Conservation (phyloP, 2,329 filamentous ascomycete species). For the Fusarium sp. region DNA sequence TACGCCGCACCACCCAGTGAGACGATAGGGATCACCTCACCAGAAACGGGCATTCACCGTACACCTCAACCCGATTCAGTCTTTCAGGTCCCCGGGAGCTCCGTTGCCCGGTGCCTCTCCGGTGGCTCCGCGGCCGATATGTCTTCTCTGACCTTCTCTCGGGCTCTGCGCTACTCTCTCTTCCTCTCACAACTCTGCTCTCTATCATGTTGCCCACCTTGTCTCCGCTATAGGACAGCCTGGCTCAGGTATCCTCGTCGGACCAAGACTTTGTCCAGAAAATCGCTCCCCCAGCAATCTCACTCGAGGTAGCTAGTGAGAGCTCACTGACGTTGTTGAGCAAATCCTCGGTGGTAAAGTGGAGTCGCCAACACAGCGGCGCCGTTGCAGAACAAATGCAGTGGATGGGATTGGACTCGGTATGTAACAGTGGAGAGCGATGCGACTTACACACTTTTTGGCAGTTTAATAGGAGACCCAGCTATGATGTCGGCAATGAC, state of each 20-base stretch:
- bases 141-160: slow-evolving; percentile 36
- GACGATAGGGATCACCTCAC: slow-evolving; percentile 27
- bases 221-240: slow-evolving; percentile 36
- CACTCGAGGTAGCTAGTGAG: slow-evolving; percentile 43
- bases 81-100: slow-evolving; percentile 17
- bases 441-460: slow-evolving; percentile 42
- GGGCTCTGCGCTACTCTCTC: slow-evolving; percentile 37
- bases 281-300: slow-evolving; percentile 37
- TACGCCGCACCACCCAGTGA: slow-evolving; percentile 33
- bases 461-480: slow-evolving; percentile 30
- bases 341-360: slow-evolving; percentile 44
- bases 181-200: slow-evolving; percentile 34
- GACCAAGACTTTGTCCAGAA: slow-evolving; percentile 36
- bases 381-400: slow-evolving; percentile 33
- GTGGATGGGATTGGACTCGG: slow-evolving; percentile 37
- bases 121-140: slow-evolving; percentile 41
- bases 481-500: slow-evolving; percentile 41
- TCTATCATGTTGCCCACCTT: slow-evolving; percentile 28
- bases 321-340: slow-evolving; percentile 42
- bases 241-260: slow-evolving; percentile 26
- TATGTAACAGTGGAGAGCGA: slow-evolving; percentile 37
- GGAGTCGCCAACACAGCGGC: slow-evolving; percentile 31
- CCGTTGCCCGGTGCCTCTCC: slow-evolving; percentile 40
- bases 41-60: slow-evolving; percentile 35
- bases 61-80: slow-evolving; percentile 41